Conservation (phyloP, 75 land plant species). For the Cunninghamia lanceolata region DNA sequence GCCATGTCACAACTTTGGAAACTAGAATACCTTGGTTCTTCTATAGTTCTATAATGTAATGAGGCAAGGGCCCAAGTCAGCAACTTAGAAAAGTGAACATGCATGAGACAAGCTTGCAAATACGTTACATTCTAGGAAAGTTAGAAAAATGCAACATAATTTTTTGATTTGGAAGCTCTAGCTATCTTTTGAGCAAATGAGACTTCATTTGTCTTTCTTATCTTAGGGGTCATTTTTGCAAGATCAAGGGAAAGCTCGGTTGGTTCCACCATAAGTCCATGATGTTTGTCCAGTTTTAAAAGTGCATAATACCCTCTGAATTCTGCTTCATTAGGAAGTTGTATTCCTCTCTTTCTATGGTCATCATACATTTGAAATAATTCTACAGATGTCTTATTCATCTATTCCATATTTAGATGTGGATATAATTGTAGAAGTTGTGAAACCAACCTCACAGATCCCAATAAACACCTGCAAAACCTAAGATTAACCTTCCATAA, state of each 20-base stretch:
- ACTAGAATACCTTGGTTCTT: too few relatives aligned
- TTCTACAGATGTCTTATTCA: conserved; percentile 95
- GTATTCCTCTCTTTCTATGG: conserved; percentile 70
- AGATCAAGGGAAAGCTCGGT: conserved; percentile 96
- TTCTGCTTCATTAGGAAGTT: conserved; percentile 71
- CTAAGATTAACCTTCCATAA: too few relatives aligned
- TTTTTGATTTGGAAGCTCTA: conserved; percentile 85
- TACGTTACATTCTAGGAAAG: conserved; percentile 81
- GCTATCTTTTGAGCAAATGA: conserved; percentile 93
- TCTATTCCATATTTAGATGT: too few relatives aligned
- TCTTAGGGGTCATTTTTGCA: conserved; percentile 89
- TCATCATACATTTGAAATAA: conserved; percentile 98
- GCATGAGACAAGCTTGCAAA: conserved; percentile 97
- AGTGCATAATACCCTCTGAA: conserved; percentile 98
- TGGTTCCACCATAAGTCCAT: conserved; percentile 94
- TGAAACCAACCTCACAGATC: too few relatives aligned
- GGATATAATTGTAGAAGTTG: too few relatives aligned
- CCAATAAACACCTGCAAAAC: too few relatives aligned
- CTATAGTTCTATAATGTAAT: too few relatives aligned
- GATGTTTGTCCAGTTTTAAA: conserved; percentile 93
- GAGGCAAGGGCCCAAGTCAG: too few relatives aligned
- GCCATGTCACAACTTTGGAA: too few relatives aligned
- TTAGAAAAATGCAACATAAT: conserved; percentile 84
- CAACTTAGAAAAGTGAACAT: conserved; percentile 98
- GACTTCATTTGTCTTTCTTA: too few relatives aligned